Conservation (phyloP, 768 basidiomycete genomes). For the Pleurotus sapidus region DNA sequence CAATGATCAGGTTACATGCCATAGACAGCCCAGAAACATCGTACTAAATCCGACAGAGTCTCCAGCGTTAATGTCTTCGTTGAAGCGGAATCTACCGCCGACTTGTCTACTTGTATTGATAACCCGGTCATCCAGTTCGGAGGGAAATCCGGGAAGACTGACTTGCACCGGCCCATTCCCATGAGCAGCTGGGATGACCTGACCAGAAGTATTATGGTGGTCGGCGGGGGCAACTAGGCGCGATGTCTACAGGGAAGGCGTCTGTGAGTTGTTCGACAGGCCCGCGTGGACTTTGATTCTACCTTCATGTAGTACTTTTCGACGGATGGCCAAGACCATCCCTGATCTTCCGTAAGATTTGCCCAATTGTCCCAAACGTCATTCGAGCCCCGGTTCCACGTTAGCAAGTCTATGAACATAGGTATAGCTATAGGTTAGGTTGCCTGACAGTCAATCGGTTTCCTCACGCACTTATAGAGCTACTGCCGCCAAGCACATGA, state of each 20-base stretch:
- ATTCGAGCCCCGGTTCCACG: conserved; percentile 20
- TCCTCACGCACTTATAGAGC: conserved; percentile 19
- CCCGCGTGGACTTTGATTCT: background rate
- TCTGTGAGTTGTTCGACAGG: too few relatives aligned
- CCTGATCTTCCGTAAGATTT: conserved; percentile 18
- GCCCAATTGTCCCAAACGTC: conserved; percentile 24
- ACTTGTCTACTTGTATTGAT: conserved; percentile 31
- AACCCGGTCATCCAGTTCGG: conserved; percentile 27
- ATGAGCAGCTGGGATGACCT: conserved; percentile 29
- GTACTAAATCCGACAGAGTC: conserved; percentile 36
- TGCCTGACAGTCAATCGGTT: background rate
- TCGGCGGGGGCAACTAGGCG: conserved; percentile 19
- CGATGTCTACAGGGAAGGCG: background rate
- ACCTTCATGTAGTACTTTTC: conserved; percentile 21
- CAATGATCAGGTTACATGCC: background rate
- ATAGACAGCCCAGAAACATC: conserved; percentile 10
- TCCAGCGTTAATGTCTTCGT: conserved; percentile 41
- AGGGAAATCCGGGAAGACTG: conserved; percentile 20
- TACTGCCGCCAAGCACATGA: conserved; percentile 23
- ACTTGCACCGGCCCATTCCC: conserved; percentile 24
- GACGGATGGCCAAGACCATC: conserved; percentile 25
- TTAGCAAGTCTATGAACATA: conserved; percentile 15
- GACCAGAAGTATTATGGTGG: conserved; percentile 26
- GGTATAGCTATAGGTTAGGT: too few relatives aligned
- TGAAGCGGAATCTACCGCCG: conserved; percentile 33